phyloP scores from a whole-genome alignment of 2,329 filamentous ascomycete genomes.

The Sphaerulina musiva region DNA sequence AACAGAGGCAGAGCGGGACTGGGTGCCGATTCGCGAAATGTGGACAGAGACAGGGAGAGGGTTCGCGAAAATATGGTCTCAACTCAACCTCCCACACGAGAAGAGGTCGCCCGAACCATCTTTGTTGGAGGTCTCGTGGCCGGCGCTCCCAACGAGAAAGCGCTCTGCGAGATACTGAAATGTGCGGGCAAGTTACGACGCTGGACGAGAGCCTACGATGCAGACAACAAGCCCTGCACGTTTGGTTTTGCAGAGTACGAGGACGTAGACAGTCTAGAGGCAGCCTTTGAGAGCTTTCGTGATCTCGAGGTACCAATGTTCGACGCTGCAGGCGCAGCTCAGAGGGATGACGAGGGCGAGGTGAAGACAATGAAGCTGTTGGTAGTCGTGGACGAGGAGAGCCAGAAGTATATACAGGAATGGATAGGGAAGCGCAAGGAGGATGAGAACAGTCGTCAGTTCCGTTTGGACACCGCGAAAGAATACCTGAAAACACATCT shows the following conservation, averaged over 20 bases:
- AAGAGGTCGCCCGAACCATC: conserved; percentile 86
- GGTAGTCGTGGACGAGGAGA: conserved; percentile 71
- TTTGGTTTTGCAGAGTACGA: conserved; percentile 97
- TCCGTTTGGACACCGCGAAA: conserved; percentile 63
- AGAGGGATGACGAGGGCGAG: conserved; percentile 40
- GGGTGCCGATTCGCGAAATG: conserved; percentile 46
- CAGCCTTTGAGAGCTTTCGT: conserved; percentile 75
- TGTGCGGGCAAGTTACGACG: conserved; percentile 69
- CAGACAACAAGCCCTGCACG: conserved; percentile 72
- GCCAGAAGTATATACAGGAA: conserved; percentile 76
- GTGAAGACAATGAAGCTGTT: conserved; percentile 29
- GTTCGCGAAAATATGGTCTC: conserved; percentile 31
- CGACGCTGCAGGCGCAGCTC: conserved; percentile 33
- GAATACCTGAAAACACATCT: conserved; percentile 62
- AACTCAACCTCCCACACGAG: conserved; percentile 72
- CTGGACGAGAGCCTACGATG: conserved; percentile 74
- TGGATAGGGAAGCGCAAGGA: conserved; percentile 64
- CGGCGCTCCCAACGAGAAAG: conserved; percentile 67
- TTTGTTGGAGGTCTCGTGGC: conserved; percentile 83
- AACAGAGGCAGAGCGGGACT: conserved; percentile 43
- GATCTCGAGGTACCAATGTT: conserved; percentile 74
- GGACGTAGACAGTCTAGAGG: conserved; percentile 78
- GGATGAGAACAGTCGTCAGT: conserved; percentile 55
- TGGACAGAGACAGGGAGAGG: conserved; percentile 46
- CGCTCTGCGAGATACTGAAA: conserved; percentile 68